Evolutionary conservation across 2,329 filamentous ascomycete genomes (phyloP), one percentile per base, ranked within the genome.

Genomic region (Kalmusia sp.): DNA sequence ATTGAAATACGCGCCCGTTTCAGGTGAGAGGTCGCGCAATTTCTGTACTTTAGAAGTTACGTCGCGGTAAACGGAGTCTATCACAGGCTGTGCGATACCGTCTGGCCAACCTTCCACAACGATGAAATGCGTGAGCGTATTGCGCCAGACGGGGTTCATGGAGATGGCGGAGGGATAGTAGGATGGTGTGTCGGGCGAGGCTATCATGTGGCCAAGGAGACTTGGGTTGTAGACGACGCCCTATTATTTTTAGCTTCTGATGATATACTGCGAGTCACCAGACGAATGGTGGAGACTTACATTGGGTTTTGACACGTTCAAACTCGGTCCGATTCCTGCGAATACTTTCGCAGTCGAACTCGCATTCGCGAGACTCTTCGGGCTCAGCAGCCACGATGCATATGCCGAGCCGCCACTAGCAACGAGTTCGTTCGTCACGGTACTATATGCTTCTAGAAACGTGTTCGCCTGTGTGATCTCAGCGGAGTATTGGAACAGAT

Each of bases 1-100:
- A 28, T 70, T 71, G 44, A 68, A 67, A 41, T 69, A 71, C 1
- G 68, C 64, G 0, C 68, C 68, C 1, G 58, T 64, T 0, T 66
- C 52, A 1, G 65, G 67, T 1, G 55, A 52, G 15, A 67, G 46
- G 8, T 53, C 24, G 0, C 62, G 55, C 19, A 70, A 50, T 1
- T 49, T 44, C 17, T 60, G 46, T 5, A 49, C 62, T 34, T 64
- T 66, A 1, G 55, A 56, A 40, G 62, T 69, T 7, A 65, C 51
- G 21, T 66, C 58, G 0, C 15, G 3, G 33, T 65, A 67, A 1
- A 69, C 61, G 3, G 48, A 19, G 11, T 61, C 49, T 7, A 64
- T 59, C 6, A 43, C 6, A 0, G 48, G 15, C 1, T 44, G 57
- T 2, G 52, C 28, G 4, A 52, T 47, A 3, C 54, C 51, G 8